Conservation (phyloP, 371 early-diverging fungal species). For the Lichtheimia ramosa region DNA sequence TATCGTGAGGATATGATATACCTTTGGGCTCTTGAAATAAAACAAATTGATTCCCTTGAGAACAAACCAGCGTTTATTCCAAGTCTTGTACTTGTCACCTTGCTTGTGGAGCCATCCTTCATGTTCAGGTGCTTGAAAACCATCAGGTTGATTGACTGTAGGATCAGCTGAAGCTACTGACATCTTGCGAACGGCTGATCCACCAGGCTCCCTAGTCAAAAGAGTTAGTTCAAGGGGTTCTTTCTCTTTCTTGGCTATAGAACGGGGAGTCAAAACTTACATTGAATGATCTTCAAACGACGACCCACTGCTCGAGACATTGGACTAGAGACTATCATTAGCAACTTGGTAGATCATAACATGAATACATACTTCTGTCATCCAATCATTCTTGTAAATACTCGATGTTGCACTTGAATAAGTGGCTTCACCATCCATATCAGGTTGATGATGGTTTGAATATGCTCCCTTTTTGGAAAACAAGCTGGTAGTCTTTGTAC, state of each 20-base stretch:
- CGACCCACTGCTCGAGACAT: conserved; percentile 5
- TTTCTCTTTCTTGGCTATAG: conserved; percentile 9
- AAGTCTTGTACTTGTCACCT: conserved; percentile 64
- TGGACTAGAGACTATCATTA: conserved; percentile 5
- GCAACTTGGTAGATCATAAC: no score
- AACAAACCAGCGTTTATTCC: conserved; percentile 73
- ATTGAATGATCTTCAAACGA: background rate
- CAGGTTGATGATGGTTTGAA: conserved; percentile 9
- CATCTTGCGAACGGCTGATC: conserved; percentile 16
- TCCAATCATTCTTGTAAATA: conserved; percentile 1
- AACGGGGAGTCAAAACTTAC: conserved; percentile 3
- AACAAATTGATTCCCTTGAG: conserved; percentile 62
- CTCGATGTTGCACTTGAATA: conserved; percentile 4
- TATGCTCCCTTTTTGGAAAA: conserved; percentile 5
- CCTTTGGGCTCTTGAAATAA: conserved; percentile 65
- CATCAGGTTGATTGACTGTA: conserved; percentile 8
- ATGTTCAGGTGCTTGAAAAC: conserved; percentile 41
- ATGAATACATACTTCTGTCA: conserved; percentile 4
- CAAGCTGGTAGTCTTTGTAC: conserved; percentile 1
- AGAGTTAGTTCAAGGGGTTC: background rate
- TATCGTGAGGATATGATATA: conserved; percentile 7
- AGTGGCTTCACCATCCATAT: background rate
- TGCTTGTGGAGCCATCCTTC: conserved; percentile 71
- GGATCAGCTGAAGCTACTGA: conserved; percentile 33
- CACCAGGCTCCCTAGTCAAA: no score